These are phyloP conservation scores for Stemphylium lycopersici DNA, from an alignment of 2,329 filamentous ascomycete species.

Conservation along the genomic window DNA sequence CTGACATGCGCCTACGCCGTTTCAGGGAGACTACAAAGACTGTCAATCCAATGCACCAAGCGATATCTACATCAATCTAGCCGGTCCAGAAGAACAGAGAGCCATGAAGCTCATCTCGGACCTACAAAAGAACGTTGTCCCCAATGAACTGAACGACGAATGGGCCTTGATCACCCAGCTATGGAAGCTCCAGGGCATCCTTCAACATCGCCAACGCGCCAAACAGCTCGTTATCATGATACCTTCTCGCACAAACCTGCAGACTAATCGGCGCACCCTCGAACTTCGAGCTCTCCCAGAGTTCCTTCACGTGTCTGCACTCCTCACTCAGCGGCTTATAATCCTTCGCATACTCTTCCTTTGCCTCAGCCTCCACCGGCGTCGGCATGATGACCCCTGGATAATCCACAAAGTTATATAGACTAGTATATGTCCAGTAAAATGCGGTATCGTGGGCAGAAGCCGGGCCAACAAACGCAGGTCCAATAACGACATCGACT, in stretches of 20 bases:
- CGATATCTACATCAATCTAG: no score
- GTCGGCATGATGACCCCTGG: constrained; percentile 29
- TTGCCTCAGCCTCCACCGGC: constrained; percentile 14
- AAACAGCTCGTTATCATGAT: constrained; percentile 31
- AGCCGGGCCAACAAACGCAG: constrained; percentile 28
- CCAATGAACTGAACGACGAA: no score
- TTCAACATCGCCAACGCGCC: constrained; percentile 25
- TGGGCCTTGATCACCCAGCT: no score
- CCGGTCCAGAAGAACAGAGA: no score
- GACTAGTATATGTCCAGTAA: constrained; percentile 30
- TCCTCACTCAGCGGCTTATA: constrained; percentile 25
- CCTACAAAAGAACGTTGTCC: no score
- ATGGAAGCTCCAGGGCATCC: constrained; percentile 22
- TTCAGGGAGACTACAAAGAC: no score
- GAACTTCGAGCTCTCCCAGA: constrained; percentile 26
- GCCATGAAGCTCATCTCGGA: no score
- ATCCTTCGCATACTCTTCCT: constrained; percentile 22
- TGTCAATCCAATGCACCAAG: no score
- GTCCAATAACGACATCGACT: constrained; percentile 29
- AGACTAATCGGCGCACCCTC: constrained; percentile 30
- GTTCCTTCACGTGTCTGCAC: constrained; percentile 24
- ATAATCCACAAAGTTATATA: constrained; percentile 31
- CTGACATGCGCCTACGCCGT: no score
- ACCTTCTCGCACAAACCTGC: constrained; percentile 28
- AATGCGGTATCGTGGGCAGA: constrained; percentile 27